Evolutionary conservation across 768 basidiomycete genomes (phyloP), one percentile per base, ranked within the genome.

Genomic region (Tephrocybe sp.): DNA sequence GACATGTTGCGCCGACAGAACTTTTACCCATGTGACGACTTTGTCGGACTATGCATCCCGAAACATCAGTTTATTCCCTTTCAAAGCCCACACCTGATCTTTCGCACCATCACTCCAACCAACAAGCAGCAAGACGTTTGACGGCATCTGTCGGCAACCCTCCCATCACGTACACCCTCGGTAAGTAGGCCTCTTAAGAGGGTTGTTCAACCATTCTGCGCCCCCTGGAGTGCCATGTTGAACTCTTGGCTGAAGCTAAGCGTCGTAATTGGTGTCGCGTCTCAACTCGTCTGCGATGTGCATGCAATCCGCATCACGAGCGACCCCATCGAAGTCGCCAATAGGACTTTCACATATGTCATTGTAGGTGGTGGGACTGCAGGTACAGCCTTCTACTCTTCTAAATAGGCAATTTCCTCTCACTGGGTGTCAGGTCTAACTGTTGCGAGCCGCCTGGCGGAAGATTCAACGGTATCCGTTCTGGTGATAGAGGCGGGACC

Each of bases 401-500:
- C n/a, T n/a, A n/a, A n/a, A n/a, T n/a, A n/a, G n/a, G n/a, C n/a
- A n/a, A n/a, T n/a, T 9, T 31, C 15, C 15, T 8, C 29, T 23
- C 11, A 36, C 30, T 38, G 2, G 21, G 4, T 15, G 8, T 39
- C 2, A 56, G 55, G 55, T 5, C 29, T 56, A 21, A 29, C 55
- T 8, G 51, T 53, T 31, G 55, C 55, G 1, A 56, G 55, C 18
- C 55, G 55, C 13, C 51, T 56, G 21, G 47, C 55, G 15, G 55
- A 56, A 18, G 48, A 52, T 29, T 38, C 36, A 23, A n/a, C 15
- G 12, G 27, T 16, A 13, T 31, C 44, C 0, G 22, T 56, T 18
- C 48, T 56, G 3, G 55, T 56, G 1, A 49, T 56, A 15, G 55
- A 56, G 40, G 55, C 55, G 7, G 55, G 55, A n/a, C 55, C 47